Base-by-base conservation (phyloP, 2,329 filamentous ascomycete species). In the Plectosphaerella sp. region DNA sequence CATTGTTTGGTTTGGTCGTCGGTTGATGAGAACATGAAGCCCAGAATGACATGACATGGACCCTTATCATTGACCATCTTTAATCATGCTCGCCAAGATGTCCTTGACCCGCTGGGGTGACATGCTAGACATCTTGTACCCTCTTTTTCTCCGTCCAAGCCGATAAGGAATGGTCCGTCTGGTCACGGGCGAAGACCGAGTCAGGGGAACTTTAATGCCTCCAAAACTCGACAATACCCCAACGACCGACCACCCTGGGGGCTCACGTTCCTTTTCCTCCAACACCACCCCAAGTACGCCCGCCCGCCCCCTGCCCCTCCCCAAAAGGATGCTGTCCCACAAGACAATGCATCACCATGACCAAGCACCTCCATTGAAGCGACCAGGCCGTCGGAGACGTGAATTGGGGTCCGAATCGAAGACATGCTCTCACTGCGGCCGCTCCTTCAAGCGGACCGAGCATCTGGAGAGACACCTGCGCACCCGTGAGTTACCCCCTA, bases 391-490 rank as follows among this genome's bases (percentile, higher is more conserved):
- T 48, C 55, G 62, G 43, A 54, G 56, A 54, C 54, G 53, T 43
- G 58, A 50, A 18, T 45, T 51, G 18, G 54, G 52, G 24, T 47
- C 58, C 4, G 54, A 52, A 41, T 45, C 55, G 39, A 65, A 62
- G 36, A 58, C 62, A 25, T 76, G 73, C 50, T 62, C 68, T 48
- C 71, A 74, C 57, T 76, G 73, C 54, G 68, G 66, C 47, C 62
- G 73, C 45, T 66, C 61, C 46, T 76, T 76, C 64, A 74, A 75
- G 59, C 67, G 73, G 20, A 72, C 72, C 41, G 73, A 76, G 59
- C 73, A 76, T 59, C 57, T 75, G 52, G 72, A 74, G 55, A 69
- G 73, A 52, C 73, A 76, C 61, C 66, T 75, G 46, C 67, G 73
- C 54, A 76, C 72, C 47, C 73, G 73, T 76, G 59, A 66, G 73